phyloP scores from a whole-genome alignment of 2,329 filamentous ascomycete species.

The Clarireedia monteithiana region DNA sequence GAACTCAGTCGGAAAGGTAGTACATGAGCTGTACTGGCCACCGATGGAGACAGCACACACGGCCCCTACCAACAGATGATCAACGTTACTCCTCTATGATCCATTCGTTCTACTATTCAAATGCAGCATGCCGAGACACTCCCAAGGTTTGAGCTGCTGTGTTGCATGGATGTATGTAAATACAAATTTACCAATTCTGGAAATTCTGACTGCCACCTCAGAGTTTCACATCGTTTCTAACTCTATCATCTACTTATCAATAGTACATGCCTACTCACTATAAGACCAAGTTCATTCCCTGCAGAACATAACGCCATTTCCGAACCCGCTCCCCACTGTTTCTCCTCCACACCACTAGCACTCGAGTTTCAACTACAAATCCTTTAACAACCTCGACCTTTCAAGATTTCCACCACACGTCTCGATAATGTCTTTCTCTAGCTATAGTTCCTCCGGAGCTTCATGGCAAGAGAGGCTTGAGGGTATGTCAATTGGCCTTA shows the following conservation, averaged over 20 bases:
- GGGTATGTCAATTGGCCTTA: conserved; percentile 25
- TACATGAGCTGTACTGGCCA: conserved; percentile 26
- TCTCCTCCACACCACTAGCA: conserved; percentile 20
- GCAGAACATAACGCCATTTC: conserved; percentile 28
- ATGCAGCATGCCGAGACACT: conserved; percentile 31
- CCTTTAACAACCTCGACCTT: conserved; percentile 4
- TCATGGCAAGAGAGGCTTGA: conserved; percentile 33
- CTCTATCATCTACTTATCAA: conserved; percentile 9
- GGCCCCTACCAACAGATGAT: conserved; percentile 25
- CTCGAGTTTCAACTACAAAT: conserved; percentile 12
- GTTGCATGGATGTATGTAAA: conserved; percentile 27
- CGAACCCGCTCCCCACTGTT: conserved; percentile 22
- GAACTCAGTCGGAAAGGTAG: conserved; percentile 22
- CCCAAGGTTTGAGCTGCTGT: conserved; percentile 25
- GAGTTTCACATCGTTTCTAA: conserved; percentile 17
- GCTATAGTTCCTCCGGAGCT: conserved; percentile 19
- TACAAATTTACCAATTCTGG: conserved; percentile 19
- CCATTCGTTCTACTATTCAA: conserved; percentile 21
- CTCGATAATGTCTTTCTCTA: conserved; percentile 27
- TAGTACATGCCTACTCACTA: conserved; percentile 18
- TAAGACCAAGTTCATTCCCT: conserved; percentile 27
- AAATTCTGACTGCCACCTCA: conserved; percentile 28
- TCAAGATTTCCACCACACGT: conserved; percentile 8
- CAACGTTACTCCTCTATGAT: conserved; percentile 27
- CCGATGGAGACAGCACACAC: conserved; percentile 29